Percentiles rank a stretch among this genome's conserved stretches.
Evolutionary conservation across 495 filamentous ascomycete genomes (phyloP).

Genomic region (Penicillium roqueforti): DNA sequence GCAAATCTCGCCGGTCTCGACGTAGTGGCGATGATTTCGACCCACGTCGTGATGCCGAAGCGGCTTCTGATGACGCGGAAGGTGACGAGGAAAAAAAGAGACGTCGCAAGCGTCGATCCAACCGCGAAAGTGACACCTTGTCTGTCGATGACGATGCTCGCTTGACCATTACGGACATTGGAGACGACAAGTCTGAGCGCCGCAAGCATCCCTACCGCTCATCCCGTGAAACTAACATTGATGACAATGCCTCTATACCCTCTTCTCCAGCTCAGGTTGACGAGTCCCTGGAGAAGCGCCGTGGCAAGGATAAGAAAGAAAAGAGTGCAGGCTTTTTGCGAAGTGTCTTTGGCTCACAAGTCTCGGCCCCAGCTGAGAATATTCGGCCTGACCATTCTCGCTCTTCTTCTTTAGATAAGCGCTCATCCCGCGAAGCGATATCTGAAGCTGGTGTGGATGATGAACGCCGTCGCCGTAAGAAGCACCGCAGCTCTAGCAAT

Average conservation of each 20-base stretch:
- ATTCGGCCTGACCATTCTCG: conserved; percentile 23
- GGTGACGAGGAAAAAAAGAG: conserved; percentile 18
- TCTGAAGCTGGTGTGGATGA: conserved; percentile 41
- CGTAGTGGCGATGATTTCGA: conserved; percentile 21
- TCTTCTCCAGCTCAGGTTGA: conserved; percentile 35
- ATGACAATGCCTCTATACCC: conserved; percentile 32
- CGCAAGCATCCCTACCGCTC: conserved; percentile 24
- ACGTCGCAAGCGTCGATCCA: conserved; percentile 17
- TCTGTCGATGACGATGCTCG: conserved; percentile 8
- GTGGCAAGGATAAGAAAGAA: conserved; percentile 30
- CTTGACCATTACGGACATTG: conserved; percentile 14
- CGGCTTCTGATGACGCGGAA: conserved; percentile 6
- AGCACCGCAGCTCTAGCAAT: conserved; percentile 34
- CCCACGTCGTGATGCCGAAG: conserved; percentile 6
- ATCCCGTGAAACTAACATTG: conserved; percentile 24
- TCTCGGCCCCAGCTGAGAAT: conserved; percentile 31
- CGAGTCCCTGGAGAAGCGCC: conserved; percentile 28
- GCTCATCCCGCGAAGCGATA: conserved; percentile 33
- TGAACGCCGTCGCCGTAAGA: conserved; percentile 42
- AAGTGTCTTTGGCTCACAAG: conserved; percentile 38
- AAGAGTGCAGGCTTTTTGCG: conserved; percentile 35
- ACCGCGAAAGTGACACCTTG: conserved; percentile 3
- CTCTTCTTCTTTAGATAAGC: conserved; percentile 35
- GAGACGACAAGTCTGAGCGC: conserved; percentile 16
- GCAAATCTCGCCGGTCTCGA: not conserved